Percentiles rank a stretch among this genome's conserved stretches.
Conservation (phyloP, 345 rosid genomes). For the Camelina neglecta region DNA sequence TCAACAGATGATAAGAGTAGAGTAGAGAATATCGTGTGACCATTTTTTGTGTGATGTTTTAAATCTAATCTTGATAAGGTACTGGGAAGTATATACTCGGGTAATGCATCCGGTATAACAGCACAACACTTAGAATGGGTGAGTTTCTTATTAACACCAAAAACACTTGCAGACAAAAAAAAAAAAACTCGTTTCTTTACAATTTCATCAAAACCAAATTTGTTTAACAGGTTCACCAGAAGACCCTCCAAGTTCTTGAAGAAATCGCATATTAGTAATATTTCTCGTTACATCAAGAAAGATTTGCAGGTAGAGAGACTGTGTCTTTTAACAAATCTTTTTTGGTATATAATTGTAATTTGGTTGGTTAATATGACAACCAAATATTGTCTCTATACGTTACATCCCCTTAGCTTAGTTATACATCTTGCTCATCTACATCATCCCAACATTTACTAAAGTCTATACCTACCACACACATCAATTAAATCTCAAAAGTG, state of each 20-base stretch:
- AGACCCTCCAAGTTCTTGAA: conserved; percentile 81
- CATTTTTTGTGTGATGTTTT: not conserved
- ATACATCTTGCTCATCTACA: not conserved
- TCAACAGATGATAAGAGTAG: not conserved
- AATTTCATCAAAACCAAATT: not conserved
- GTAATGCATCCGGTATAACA: conserved; percentile 81
- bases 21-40: not conserved
- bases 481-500: not conserved
- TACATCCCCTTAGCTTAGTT: not conserved
- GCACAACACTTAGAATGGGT: conserved; percentile 99
- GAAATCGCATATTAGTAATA: conserved; percentile 72
- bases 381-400: not conserved
- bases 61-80: conserved; percentile 57
- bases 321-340: not conserved
- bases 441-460: not conserved
- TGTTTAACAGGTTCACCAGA: conserved; percentile 73
- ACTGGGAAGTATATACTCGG: conserved; percentile 80
- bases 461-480: not conserved
- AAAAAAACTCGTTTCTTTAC: not conserved
- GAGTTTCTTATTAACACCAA: conserved; percentile 31
- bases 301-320: not conserved
- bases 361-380: not conserved
- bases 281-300: conserved; percentile 15
- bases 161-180: not conserved
- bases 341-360: conserved; percentile 19